Evolutionary conservation across 2,329 filamentous ascomycete species (phyloP), one percentile per base, ranked within the genome.

Genomic region (Paecilomyces niveus): DNA sequence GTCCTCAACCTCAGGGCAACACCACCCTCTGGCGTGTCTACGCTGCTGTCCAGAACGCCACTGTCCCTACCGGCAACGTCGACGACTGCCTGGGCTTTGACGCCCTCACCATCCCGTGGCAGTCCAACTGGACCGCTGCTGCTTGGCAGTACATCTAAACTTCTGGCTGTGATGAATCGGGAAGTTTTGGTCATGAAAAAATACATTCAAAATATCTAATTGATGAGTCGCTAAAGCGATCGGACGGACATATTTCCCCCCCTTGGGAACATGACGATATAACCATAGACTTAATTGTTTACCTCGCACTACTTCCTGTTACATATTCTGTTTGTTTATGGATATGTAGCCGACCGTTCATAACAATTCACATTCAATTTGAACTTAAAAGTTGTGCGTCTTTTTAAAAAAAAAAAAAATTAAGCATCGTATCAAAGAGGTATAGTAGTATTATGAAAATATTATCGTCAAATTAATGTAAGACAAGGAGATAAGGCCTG

Each of bases 101-200:
- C 32, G 75, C 74, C 15, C 29, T 74, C 31, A 72, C 75, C 3
- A 21, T 68, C 18, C 58, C 64, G 15, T 72, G 50, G 50, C 3
- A 26, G 21, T 24, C 68, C 21, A 63, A 67, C 57, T 56, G 55
- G 8, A 54, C 56, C 3, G 55, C 63, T 13, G 70, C 68, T 57
- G 71, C 75, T 51, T 78, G 74, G 75, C 71, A 78, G 64, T 78
- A 78, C 56, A 65, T 63, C 51, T 78, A 71, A 64, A 57, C 53
- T n/a, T 18, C 39, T 21, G 15, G n/a, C 39, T 45, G 18, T 18
- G 15, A 45, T 6, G 13, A 33, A 33, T 15, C 32, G 32, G 32
- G 32, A 5, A 33, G 32, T 29, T 29, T 2, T 29, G 26, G 26
- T 29, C 9, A 45, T 45, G n/a, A 45, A 45, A 6, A 45, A 45